Conservation (phyloP, 257 asterid species). For the Paraleonurus japonicus region DNA sequence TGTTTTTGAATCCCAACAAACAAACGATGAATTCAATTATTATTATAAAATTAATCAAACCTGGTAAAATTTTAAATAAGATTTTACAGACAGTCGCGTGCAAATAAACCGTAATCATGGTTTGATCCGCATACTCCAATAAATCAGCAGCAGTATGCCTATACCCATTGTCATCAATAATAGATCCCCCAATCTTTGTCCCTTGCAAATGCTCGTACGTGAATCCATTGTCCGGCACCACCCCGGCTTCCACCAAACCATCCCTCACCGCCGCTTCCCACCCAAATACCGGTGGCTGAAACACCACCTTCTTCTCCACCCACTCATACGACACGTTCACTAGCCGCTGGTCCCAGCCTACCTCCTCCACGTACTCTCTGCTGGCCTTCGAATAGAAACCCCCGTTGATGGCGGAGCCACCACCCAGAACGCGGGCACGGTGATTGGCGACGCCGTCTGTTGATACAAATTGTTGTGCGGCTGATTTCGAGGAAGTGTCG, state of each 20-base stretch:
- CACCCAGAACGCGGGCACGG: not conserved
- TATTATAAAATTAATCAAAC: constrained; percentile 24
- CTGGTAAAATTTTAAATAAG: constrained; percentile 37
- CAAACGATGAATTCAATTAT: too few relatives aligned
- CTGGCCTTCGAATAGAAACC: not conserved
- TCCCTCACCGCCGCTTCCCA: not conserved
- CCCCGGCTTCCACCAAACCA: not conserved
- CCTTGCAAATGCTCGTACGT: not conserved
- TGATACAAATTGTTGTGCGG: not conserved
- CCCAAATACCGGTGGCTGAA: not conserved
- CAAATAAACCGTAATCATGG: constrained; percentile 39
- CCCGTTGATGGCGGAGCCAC: not conserved
- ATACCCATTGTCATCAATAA: constrained; percentile 53
- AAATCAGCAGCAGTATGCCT: constrained; percentile 85
- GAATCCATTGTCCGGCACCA: not conserved
- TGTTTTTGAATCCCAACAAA: too few relatives aligned
- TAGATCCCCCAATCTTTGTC: constrained; percentile 23
- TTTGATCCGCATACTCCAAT: constrained; percentile 57
- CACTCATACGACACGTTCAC: not conserved
- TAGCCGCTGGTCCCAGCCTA: not conserved
- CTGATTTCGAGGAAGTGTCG: not conserved
- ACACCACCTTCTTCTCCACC: not conserved
- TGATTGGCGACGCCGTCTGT: not conserved
- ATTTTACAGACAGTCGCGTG: constrained; percentile 54
- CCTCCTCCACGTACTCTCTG: not conserved